These are phyloP conservation scores for Fusarium longipes DNA, from an alignment of 2,329 filamentous ascomycete genomes.

Conservation along the genomic window DNA sequence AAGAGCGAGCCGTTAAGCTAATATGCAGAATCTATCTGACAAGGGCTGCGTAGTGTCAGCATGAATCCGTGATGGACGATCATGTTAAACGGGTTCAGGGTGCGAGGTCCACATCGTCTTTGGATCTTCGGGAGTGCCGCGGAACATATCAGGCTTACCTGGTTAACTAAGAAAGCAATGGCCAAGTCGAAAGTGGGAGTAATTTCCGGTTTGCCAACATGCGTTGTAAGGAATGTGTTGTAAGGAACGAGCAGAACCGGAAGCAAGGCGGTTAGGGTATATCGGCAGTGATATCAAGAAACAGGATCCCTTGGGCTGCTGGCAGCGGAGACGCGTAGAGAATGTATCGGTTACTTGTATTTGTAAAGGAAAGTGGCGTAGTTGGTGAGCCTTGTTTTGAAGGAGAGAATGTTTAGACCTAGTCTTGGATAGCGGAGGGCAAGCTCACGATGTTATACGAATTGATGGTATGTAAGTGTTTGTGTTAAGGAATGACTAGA, in stretches of 20 bases:
- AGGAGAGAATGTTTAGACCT: constrained; percentile 31
- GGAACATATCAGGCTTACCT: constrained; percentile 46
- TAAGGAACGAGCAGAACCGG: constrained; percentile 41
- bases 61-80: constrained; percentile 42
- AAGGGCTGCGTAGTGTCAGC: constrained; percentile 45
- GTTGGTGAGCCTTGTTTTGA: constrained; percentile 39
- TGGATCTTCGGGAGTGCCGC: constrained; percentile 49
- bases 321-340: constrained; percentile 27
- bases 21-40: constrained; percentile 43
- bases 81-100: constrained; percentile 41
- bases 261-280: constrained; percentile 38
- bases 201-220: constrained; percentile 47
- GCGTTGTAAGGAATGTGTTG: constrained; percentile 41
- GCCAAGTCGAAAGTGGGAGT: constrained; percentile 46
- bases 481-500: constrained; percentile 47
- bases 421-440: constrained; percentile 25
- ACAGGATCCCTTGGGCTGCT: constrained; percentile 33
- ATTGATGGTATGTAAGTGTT: constrained; percentile 36
- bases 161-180: constrained; percentile 47
- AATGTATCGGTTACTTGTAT: constrained; percentile 25
- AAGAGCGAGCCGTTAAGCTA: constrained; percentile 44
- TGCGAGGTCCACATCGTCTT: constrained; percentile 46
- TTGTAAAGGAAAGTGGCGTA: constrained; percentile 43
- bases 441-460: constrained; percentile 43
- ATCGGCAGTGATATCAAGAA: constrained; percentile 36